phyloP scores from a whole-genome alignment of 805 yeast genomes.

The Teunomyces aglyptinius region DNA sequence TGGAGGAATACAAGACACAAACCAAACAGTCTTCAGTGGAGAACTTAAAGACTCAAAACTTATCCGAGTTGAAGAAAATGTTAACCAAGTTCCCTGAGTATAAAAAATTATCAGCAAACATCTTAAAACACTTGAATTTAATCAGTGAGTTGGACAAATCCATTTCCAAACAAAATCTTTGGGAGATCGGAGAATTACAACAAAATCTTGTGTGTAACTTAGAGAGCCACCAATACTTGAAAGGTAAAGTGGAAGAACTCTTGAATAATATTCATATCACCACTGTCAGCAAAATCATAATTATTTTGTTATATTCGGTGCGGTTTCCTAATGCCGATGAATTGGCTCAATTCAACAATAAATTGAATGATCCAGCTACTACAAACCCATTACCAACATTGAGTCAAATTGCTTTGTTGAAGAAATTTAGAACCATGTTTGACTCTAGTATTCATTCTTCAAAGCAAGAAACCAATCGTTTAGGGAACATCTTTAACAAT shows the following conservation, averaged over 20 bases:
- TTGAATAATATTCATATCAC: constrained; percentile 44
- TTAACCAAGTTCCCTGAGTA: constrained; percentile 94
- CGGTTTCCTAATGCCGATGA: constrained; percentile 54
- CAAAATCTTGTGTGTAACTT: constrained; percentile 70
- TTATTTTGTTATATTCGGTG: constrained; percentile 71
- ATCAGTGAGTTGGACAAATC: constrained; percentile 82
- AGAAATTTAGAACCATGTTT: constrained; percentile 27
- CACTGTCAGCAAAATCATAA: constrained; percentile 61
- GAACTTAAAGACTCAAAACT: constrained; percentile 60
- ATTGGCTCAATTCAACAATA: constrained; percentile 20
- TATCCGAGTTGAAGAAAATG: constrained; percentile 87
- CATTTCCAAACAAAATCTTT: constrained; percentile 61
- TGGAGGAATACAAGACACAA: constrained; percentile 73
- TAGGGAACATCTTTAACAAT: constrained; percentile 31
- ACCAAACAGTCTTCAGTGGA: constrained; percentile 63
- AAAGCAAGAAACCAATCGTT: constrained; percentile 10
- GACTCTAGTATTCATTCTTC: constrained; percentile 11
- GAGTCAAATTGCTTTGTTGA: constrained; percentile 30
- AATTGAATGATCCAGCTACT: constrained; percentile 27
- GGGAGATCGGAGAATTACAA: constrained; percentile 88
- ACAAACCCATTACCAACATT: constrained; percentile 33
- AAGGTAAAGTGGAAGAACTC: constrained; percentile 53
- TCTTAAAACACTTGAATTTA: constrained; percentile 87
- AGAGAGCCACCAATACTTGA: constrained; percentile 39
- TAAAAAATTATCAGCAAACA: constrained; percentile 80